These are phyloP conservation scores for Dendryphion nanum DNA, from an alignment of 2,329 filamentous ascomycete species.

Conservation along the genomic window DNA sequence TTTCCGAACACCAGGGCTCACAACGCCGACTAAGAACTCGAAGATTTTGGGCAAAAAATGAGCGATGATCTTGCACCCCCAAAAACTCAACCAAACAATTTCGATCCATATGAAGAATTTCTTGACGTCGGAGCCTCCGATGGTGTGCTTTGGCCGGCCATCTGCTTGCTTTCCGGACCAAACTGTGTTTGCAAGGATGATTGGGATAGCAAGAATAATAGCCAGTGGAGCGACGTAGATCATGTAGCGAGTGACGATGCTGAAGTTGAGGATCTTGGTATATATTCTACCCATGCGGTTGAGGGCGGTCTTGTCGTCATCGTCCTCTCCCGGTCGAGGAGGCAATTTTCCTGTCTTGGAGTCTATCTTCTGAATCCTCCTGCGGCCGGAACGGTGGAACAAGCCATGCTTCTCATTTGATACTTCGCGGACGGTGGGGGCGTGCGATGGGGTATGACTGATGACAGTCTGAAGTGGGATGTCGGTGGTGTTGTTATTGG, in stretches of 20 bases:
- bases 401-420: constrained; percentile 40
- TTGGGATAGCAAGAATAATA: constrained; percentile 59
- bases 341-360: constrained; percentile 20
- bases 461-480: constrained; percentile 60
- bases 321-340: constrained; percentile 33
- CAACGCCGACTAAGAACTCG: constrained; percentile 60
- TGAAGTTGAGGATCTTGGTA: constrained; percentile 60
- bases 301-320: constrained; percentile 54
- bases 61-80: constrained; percentile 60
- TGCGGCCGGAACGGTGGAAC: constrained; percentile 39
- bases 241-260: constrained; percentile 62
- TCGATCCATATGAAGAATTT: constrained; percentile 67
- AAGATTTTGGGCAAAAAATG: constrained; percentile 60
- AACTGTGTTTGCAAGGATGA: constrained; percentile 58
- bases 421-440: constrained; percentile 21
- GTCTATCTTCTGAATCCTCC: constrained; percentile 32
- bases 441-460: constrained; percentile 45
- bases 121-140: constrained; percentile 56
- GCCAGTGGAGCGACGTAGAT: constrained; percentile 61
- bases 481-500: constrained; percentile 52
- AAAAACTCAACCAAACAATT: constrained; percentile 62
- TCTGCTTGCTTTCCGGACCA: constrained; percentile 3
- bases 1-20: constrained; percentile 64
- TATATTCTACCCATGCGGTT: constrained; percentile 61
- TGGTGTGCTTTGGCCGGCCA: too few species aligned